Conservation (phyloP, 495 filamentous ascomycete genomes). For the Aspergillus panamensis region DNA sequence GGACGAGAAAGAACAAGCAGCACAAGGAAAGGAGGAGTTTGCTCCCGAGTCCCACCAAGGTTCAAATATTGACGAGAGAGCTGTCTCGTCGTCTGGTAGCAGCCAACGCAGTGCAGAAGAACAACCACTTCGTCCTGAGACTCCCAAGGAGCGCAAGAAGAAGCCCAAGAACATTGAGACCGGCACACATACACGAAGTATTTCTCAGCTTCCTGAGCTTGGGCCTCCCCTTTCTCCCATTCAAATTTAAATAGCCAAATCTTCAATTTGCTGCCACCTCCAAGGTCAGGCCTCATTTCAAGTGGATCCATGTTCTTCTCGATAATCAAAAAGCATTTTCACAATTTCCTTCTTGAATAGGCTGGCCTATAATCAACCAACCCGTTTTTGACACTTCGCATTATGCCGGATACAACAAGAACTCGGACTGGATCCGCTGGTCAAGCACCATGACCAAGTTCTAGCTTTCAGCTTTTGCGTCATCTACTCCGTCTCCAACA, state of each 20-base stretch:
- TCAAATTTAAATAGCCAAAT: constrained; percentile 36
- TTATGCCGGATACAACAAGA: constrained; percentile 11
- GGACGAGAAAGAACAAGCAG: constrained; percentile 43
- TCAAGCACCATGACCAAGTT: constrained; percentile 13
- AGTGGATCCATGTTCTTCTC: background rate
- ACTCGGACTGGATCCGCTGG: constrained; percentile 23
- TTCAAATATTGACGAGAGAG: constrained; percentile 49
- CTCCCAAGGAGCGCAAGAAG: constrained; percentile 34
- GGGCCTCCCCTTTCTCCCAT: constrained; percentile 74
- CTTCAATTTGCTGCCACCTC: background rate
- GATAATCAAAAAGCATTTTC: constrained; percentile 1
- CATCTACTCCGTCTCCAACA: background rate
- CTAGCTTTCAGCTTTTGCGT: constrained; percentile 5
- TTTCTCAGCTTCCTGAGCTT: constrained; percentile 56
- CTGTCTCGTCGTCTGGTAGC: constrained; percentile 63
- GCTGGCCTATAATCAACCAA: constrained; percentile 18
- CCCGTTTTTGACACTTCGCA: background rate
- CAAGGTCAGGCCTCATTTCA: background rate
- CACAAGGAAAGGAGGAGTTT: constrained; percentile 23
- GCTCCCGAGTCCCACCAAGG: constrained; percentile 15
- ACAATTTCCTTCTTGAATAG: background rate
- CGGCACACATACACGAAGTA: constrained; percentile 31
- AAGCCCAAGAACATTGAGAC: constrained; percentile 41
- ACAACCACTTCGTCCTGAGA: constrained; percentile 30
- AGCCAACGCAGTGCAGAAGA: constrained; percentile 44